Evolutionary conservation across 192 early-diverging fungal genomes (phyloP).

Genomic region (Backusella mclennaniae): DNA sequence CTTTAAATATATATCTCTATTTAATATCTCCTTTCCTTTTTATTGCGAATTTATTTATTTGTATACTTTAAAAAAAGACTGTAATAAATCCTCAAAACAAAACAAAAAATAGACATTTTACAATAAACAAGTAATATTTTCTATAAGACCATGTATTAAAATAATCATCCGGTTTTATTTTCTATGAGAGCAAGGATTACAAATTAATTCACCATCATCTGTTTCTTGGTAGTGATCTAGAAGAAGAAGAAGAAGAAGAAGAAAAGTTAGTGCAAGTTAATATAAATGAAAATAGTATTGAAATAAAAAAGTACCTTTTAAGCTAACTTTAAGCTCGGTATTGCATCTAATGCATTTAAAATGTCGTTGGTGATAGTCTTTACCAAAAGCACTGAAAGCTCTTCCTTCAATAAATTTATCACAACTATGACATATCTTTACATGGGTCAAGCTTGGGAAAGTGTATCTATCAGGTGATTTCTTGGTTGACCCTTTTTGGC

Average conservation of each 20-base stretch:
- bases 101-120: not conserved
- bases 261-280: not conserved
- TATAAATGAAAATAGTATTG: not conserved
- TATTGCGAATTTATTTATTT: not conserved
- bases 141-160: not conserved
- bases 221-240: conserved; percentile 21
- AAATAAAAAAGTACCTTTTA: conserved; percentile 22
- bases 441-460: not conserved
- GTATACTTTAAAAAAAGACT: not conserved
- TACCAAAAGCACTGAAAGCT: conserved; percentile 25
- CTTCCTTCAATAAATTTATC: conserved; percentile 20
- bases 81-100: not conserved
- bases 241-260: not conserved
- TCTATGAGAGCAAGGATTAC: conserved; percentile 20
- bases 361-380: conserved; percentile 33
- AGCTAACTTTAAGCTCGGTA: conserved; percentile 18
- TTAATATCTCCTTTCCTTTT: conserved; percentile 5
- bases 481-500: not conserved
- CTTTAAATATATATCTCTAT: conserved; percentile 6
- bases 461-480: not conserved
- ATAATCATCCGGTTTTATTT: not conserved
- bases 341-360: conserved; percentile 33
- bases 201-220: conserved; percentile 17
- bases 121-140: not conserved
- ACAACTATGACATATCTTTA: conserved; percentile 23